A percentile compares a stretch with the other conserved stretches of the same genome.
These are phyloP conservation scores for Cryomyces minteri DNA, from an alignment of 495 filamentous ascomycete species.

Conservation along the genomic window DNA sequence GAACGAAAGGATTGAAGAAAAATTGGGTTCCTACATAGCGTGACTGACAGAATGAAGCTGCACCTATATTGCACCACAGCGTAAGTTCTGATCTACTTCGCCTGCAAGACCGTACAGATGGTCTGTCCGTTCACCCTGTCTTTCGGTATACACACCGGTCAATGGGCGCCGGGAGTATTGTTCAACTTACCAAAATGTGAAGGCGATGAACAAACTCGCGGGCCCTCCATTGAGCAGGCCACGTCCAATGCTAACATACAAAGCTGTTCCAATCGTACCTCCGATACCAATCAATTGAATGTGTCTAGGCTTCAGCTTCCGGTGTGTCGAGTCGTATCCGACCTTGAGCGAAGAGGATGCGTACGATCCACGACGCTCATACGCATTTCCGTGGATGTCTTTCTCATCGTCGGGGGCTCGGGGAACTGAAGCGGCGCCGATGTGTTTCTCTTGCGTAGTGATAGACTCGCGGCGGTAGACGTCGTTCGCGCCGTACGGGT, in stretches of 20 bases:
- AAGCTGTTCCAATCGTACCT: slow-evolving; percentile 63
- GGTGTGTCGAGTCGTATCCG: slow-evolving; percentile 28
- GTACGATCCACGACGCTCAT: background rate
- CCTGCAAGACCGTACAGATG: too few relatives aligned
- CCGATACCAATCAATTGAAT: slow-evolving; percentile 62
- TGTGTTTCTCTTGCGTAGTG: background rate
- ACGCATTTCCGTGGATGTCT: background rate
- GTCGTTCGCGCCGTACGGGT: background rate
- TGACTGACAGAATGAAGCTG: slow-evolving; percentile 50
- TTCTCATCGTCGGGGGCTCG: background rate
- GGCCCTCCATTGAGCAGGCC: slow-evolving; percentile 54
- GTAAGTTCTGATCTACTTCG: background rate
- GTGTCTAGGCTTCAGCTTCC: slow-evolving; percentile 44
- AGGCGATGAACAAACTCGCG: slow-evolving; percentile 57
- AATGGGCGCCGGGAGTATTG: too few relatives aligned
- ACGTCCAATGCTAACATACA: slow-evolving; percentile 58
- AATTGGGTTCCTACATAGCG: slow-evolving; percentile 27
- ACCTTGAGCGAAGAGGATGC: background rate
- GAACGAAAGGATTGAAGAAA: background rate
- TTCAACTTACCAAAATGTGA: slow-evolving; percentile 53
- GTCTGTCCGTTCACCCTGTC: too few relatives aligned
- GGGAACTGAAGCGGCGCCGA: background rate
- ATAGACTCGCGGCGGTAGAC: background rate
- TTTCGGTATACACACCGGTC: too few relatives aligned
- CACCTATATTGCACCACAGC: slow-evolving; percentile 29